These are phyloP conservation scores for Phylloporus rhodoxanthus DNA, from an alignment of 768 basidiomycete species.

Conservation along the genomic window DNA sequence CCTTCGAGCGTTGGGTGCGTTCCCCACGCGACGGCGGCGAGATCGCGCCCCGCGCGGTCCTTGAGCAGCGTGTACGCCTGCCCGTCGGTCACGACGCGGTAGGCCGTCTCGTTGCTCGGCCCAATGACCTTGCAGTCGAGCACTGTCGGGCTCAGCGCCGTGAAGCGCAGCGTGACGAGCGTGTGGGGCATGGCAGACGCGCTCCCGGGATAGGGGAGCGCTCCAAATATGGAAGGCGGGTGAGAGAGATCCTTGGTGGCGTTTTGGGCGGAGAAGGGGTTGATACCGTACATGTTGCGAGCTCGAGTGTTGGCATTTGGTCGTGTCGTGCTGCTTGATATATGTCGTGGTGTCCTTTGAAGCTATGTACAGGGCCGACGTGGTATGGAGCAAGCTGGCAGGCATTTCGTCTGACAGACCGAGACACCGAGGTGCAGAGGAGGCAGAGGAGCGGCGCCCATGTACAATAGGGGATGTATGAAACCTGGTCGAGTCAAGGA, in stretches of 20 bases:
- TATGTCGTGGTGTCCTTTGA: conserved; percentile 2
- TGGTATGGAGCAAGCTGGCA: background rate
- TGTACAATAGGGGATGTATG: background rate
- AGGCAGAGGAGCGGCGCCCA: background rate
- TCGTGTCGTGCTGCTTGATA: conserved; percentile 5
- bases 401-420: background rate
- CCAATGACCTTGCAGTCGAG: conserved; percentile 53
- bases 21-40: conserved; percentile 56
- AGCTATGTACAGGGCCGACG: conserved; percentile 15
- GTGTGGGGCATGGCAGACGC: conserved; percentile 28
- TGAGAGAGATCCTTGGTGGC: conserved; percentile 7
- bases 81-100: conserved; percentile 48
- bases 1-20: conserved; percentile 47
- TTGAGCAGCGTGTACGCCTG: conserved; percentile 52
- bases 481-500: background rate
- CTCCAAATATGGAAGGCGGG: conserved; percentile 55
- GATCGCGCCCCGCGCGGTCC: conserved; percentile 39
- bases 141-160: conserved; percentile 44
- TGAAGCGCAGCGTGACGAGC: conserved; percentile 44
- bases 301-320: background rate
- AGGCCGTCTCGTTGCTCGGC: conserved; percentile 42
- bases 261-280: conserved; percentile 28
- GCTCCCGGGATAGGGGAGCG: conserved; percentile 48
- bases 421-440: background rate
- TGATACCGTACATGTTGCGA: conserved; percentile 20